Conservation (phyloP, 2,329 filamentous ascomycete species). For the Fusarium sp. region DNA sequence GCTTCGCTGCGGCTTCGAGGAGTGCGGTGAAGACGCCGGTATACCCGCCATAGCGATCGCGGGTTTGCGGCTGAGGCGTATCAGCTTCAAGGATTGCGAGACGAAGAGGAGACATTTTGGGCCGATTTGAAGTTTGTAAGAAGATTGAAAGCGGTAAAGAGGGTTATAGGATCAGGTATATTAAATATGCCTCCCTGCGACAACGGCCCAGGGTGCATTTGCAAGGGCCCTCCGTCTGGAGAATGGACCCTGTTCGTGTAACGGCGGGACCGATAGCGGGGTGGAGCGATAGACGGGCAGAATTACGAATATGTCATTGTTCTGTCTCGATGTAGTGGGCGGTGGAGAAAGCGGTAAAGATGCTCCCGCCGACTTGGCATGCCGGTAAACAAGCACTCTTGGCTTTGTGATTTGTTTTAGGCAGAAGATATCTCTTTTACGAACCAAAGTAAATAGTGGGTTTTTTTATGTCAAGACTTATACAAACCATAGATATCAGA, state of each 20-base stretch:
- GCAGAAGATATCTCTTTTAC: no score
- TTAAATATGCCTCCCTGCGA: slow-evolving; percentile 25
- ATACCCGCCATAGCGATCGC: slow-evolving; percentile 78
- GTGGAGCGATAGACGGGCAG: slow-evolving; percentile 35
- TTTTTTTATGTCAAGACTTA: no score
- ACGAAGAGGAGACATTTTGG: slow-evolving; percentile 67
- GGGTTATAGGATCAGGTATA: background rate
- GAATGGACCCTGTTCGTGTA: slow-evolving; percentile 32
- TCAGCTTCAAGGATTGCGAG: slow-evolving; percentile 93
- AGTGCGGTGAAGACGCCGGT: slow-evolving; percentile 76
- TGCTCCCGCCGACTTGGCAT: background rate
- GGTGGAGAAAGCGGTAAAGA: slow-evolving; percentile 20
- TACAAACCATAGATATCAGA: no score
- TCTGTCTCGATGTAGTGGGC: slow-evolving; percentile 4
- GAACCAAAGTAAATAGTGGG: no score
- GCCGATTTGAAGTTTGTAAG: background rate
- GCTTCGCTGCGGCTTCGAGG: slow-evolving; percentile 66
- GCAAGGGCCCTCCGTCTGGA: slow-evolving; percentile 20
- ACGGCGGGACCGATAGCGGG: slow-evolving; percentile 42
- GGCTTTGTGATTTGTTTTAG: background rate
- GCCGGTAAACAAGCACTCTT: no score
- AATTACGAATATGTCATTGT: slow-evolving; percentile 20
- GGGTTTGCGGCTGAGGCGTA: slow-evolving; percentile 75
- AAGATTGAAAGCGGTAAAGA: background rate
- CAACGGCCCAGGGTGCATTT: slow-evolving; percentile 11